Base-by-base conservation (phyloP, 129 eudicot genomes). In the Apium graveolens region DNA sequence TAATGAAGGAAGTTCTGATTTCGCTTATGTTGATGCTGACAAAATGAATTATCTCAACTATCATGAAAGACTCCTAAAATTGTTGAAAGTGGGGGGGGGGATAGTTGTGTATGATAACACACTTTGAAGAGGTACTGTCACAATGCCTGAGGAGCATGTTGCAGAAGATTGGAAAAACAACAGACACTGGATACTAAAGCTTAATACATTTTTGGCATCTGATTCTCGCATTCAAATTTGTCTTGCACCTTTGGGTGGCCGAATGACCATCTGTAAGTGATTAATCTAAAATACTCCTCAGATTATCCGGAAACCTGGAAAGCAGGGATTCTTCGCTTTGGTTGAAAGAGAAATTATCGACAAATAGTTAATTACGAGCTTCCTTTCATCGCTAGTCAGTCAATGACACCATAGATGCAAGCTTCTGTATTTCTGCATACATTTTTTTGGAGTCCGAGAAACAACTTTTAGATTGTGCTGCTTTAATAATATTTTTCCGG, bases 1-100 rank as follows among this genome's bases (percentile, higher is more conserved):
- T 0, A 86, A 91, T 13, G 85, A 77, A 74, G 91, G 85, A 42
- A 86, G 85, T 21, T 91, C 84, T 27, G 96, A 88, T 79, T 91
- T 81, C 80, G 92, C 88, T 37, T 88, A 84, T 53, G 89, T 88
- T 46, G 96, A 91, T 45, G 93, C 96, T 12, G 96, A 91, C 82
- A 88, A 91, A 79, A 27, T 10, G 2, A 91, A 85, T 53, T 85
- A 88, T 69, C 24, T 51, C 74, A 86, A 88, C 26, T 91, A 91
- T 43, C 93, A 91, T 5, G 93, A 91, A 78, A 77, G 79, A 80
- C 38, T 91, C 45, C 21, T 86, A 82, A 82, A 86, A 43, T 82
- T 91, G 39, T 34, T 91, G 80, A 91, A 86, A 81, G 83, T 84
- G 7, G 91, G 89, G 7, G 91, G 89, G 7, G 93, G 91, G 32